Evolutionary conservation across 2,329 filamentous ascomycete species (phyloP).

Genomic region (Ploettnerulaceae sp.): DNA sequence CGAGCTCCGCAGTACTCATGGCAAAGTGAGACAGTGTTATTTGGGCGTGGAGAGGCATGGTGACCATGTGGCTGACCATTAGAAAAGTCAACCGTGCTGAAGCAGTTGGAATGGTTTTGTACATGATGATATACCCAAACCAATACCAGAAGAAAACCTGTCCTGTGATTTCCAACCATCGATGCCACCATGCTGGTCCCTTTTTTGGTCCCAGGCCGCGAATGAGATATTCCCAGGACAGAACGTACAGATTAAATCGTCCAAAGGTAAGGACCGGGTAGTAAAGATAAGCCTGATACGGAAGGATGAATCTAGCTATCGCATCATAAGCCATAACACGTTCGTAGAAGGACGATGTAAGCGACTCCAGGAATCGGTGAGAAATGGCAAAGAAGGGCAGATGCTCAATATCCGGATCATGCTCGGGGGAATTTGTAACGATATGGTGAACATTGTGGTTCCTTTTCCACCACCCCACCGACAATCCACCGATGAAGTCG

Average conservation of each 20-base stretch:
- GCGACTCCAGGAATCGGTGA: slow-evolving; percentile 68
- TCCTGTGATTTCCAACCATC: slow-evolving; percentile 72
- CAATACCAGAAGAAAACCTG: slow-evolving; percentile 80
- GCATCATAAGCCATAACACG: slow-evolving; percentile 73
- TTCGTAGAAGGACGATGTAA: slow-evolving; percentile 80
- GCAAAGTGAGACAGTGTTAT: slow-evolving; percentile 91
- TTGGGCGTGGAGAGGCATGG: slow-evolving; percentile 79
- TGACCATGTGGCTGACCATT: slow-evolving; percentile 74
- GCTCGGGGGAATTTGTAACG: slow-evolving; percentile 89
- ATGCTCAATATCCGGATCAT: slow-evolving; percentile 92
- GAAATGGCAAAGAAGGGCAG: slow-evolving; percentile 85
- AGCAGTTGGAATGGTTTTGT: slow-evolving; percentile 64
- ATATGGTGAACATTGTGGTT: slow-evolving; percentile 97
- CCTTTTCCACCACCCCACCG: slow-evolving; percentile 93
- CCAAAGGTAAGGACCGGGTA: slow-evolving; percentile 77
- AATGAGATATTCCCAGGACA: slow-evolving; percentile 75
- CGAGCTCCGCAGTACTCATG: slow-evolving; percentile 86
- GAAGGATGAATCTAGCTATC: slow-evolving; percentile 63
- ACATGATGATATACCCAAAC: slow-evolving; percentile 80
- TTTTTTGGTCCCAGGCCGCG: slow-evolving; percentile 65
- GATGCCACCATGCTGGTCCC: slow-evolving; percentile 77
- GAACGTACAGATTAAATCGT: slow-evolving; percentile 79
- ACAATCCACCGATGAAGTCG: slow-evolving; percentile 83
- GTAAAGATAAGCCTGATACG: slow-evolving; percentile 77
- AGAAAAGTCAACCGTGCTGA: slow-evolving; percentile 69